Percentiles rank a stretch among this genome's conserved stretches.
Conservation (phyloP, 306 rosid species). For the Mucuna pruriens region DNA sequence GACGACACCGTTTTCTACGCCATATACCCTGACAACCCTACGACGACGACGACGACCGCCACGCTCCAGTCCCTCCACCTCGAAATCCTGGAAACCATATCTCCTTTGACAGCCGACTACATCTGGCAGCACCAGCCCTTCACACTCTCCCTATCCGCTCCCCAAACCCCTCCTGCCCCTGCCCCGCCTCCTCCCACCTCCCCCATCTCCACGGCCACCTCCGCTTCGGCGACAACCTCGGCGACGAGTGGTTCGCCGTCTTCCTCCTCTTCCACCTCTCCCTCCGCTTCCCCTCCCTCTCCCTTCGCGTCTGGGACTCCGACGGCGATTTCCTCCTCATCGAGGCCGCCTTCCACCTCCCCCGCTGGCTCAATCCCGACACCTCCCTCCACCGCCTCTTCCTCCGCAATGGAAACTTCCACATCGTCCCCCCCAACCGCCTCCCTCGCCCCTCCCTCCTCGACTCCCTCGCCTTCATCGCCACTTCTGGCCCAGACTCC, state of each 20-base stretch:
- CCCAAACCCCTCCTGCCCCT: conserved; percentile 60
- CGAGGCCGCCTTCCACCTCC: conserved; percentile 92
- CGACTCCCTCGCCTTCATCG: conserved; percentile 64
- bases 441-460: conserved; percentile 55
- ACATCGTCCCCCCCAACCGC: conserved; percentile 57
- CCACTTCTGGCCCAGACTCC: conserved; percentile 43
- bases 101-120: conserved; percentile 67
- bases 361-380: conserved; percentile 94
- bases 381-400: conserved; percentile 73
- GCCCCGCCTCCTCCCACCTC: conserved; percentile 60
- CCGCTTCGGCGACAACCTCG: conserved; percentile 85
- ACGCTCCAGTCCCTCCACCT: conserved; percentile 81
- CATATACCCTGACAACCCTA: conserved; percentile 56
- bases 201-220: conserved; percentile 91
- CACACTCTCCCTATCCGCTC: conserved; percentile 62
- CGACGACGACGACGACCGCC: conserved; percentile 18
- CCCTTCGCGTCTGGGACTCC: conserved; percentile 83
- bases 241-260: conserved; percentile 91
- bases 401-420: conserved; percentile 65
- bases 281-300: conserved; percentile 60
- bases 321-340: conserved; percentile 96
- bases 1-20: conserved; percentile 90
- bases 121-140: conserved; percentile 95
- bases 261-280: conserved; percentile 85
- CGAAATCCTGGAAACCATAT: conserved; percentile 61